phyloP scores from a whole-genome alignment of 176 grass and related monocot genomes.

The Sorghum bicolor region Sorghum_bicolor_NCBIv3 NC_012871.2:1901001-1901500 shows the following conservation, averaged over 20 bases:
- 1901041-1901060: neutral
- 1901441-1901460: neutral
- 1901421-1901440: neutral
- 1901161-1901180: neutral
- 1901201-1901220: constrained; percentile 25
- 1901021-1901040: constrained; percentile 38
- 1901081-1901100: constrained; percentile 21
- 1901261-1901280: constrained; percentile 11
- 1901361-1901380: neutral
- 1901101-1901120: constrained; percentile 14
- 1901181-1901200: constrained; percentile 24
- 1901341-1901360: neutral
- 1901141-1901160: constrained; percentile 45
- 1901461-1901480: neutral
- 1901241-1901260: neutral
- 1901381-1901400: neutral
- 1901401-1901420: neutral
- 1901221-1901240: neutral
- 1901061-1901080: neutral
- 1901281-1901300: neutral
- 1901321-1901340: constrained; percentile 41
- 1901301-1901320: constrained; percentile 25
- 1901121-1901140: constrained; percentile 35
- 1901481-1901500: too few relatives aligned
- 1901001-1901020: constrained; percentile 43